These are phyloP conservation scores for Aphanomyces astaci DNA, from an alignment of 352 stramenopile genomes.

Conservation along the genomic window DNA sequence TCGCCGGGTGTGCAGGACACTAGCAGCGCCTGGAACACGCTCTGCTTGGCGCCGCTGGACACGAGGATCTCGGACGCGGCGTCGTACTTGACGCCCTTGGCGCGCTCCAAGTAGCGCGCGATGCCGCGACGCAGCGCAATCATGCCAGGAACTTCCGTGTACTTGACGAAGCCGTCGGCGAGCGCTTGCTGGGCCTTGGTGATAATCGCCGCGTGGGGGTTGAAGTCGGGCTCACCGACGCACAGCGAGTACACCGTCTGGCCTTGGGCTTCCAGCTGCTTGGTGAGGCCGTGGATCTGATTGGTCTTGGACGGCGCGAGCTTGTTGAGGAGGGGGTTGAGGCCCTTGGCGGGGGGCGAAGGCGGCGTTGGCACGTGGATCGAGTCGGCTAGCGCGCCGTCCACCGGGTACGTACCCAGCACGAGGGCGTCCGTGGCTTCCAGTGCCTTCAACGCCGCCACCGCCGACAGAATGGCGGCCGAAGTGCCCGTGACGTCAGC, in stretches of 20 bases:
- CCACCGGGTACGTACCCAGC: slow-evolving; percentile 13
- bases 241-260: slow-evolving; percentile 88
- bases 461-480: neutral
- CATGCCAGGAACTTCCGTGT: slow-evolving; percentile 93
- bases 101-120: slow-evolving; percentile 76
- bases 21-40: slow-evolving; percentile 89
- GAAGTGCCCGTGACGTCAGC: slow-evolving; percentile 53
- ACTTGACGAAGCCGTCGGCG: slow-evolving; percentile 82
- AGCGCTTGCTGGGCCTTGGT: slow-evolving; percentile 76
- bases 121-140: slow-evolving; percentile 84
- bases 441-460: neutral
- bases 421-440: neutral
- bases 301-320: slow-evolving; percentile 86
- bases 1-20: slow-evolving; percentile 87
- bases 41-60: slow-evolving; percentile 94
- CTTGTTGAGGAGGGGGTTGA: slow-evolving; percentile 73
- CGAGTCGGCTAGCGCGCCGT: neutral
- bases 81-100: slow-evolving; percentile 89
- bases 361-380: slow-evolving; percentile 49
- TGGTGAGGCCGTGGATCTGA: slow-evolving; percentile 91
- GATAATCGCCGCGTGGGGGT: slow-evolving; percentile 82
- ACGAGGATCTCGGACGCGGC: slow-evolving; percentile 90
- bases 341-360: slow-evolving; percentile 24
- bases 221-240: slow-evolving; percentile 95
- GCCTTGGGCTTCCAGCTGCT: slow-evolving; percentile 91